Evolutionary conservation across 2,329 filamentous ascomycete species (phyloP).

Genomic region (Neoscytalidium dimidiatum): DNA sequence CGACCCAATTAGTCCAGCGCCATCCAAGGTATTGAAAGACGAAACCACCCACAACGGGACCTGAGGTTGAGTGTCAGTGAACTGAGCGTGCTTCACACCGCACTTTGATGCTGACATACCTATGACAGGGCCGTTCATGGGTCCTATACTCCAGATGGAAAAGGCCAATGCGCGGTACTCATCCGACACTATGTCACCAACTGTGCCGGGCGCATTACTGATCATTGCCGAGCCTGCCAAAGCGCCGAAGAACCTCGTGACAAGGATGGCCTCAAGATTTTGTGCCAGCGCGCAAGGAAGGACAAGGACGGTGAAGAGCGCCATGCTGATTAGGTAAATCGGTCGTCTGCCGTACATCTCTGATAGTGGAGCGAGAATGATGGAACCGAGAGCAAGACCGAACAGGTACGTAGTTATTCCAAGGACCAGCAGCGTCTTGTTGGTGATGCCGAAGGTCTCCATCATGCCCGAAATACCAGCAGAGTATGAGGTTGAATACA

Average conservation of each 20-base stretch:
- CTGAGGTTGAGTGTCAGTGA: conserved; percentile 49
- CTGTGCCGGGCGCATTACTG: conserved; percentile 74
- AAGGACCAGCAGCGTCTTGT: conserved; percentile 48
- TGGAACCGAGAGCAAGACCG: conserved; percentile 52
- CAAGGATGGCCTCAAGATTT: conserved; percentile 45
- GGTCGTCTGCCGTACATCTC: conserved; percentile 57
- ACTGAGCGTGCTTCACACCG: too few relatives aligned
- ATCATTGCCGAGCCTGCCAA: conserved; percentile 64
- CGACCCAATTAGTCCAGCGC: conserved; percentile 79
- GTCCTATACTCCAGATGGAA: conserved; percentile 70
- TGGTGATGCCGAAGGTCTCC: conserved; percentile 55
- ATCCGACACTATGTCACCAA: conserved; percentile 69
- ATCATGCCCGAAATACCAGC: conserved; percentile 70
- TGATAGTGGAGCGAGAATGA: conserved; percentile 57
- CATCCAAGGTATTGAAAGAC: conserved; percentile 55
- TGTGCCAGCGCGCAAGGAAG: conserved; percentile 47
- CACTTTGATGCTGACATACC: not conserved
- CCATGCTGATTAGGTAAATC: conserved; percentile 53
- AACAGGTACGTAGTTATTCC: conserved; percentile 55
- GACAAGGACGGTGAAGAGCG: conserved; percentile 57
- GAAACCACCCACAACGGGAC: conserved; percentile 57
- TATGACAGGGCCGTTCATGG: conserved; percentile 47
- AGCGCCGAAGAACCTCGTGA: conserved; percentile 54
- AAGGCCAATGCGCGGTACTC: conserved; percentile 81
- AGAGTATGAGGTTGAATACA: conserved; percentile 80